A percentile compares a stretch with the other conserved stretches of the same genome.
Conservation (phyloP, 495 filamentous ascomycete species). For the Baudoinia panamericana region DNA sequence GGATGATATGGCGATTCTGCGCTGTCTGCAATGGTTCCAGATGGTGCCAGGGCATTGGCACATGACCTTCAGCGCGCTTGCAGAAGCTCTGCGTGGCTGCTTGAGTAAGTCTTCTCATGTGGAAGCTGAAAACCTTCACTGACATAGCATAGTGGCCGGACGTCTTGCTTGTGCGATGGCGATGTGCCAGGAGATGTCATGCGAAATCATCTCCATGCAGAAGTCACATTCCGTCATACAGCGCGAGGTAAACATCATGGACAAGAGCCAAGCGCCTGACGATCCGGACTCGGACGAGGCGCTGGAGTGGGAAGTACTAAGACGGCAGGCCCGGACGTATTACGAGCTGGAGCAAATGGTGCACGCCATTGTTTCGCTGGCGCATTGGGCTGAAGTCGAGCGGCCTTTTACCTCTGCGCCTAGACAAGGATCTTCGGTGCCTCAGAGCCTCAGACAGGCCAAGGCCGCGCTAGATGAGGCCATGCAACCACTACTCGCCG, state of each 20-base stretch:
- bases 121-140: not conserved
- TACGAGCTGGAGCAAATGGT: constrained; percentile 62
- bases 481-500: constrained; percentile 18
- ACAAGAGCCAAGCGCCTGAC: not conserved
- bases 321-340: constrained; percentile 47
- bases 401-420: not conserved
- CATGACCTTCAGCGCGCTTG: constrained; percentile 54
- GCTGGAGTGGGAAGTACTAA: constrained; percentile 23
- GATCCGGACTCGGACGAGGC: constrained; percentile 8
- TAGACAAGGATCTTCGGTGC: not conserved
- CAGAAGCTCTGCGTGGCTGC: constrained; percentile 57
- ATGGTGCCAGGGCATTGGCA: constrained; percentile 55
- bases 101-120: constrained; percentile 42
- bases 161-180: constrained; percentile 14
- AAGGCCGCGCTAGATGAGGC: constrained; percentile 26
- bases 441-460: not conserved
- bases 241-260: constrained; percentile 15
- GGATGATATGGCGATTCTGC: constrained; percentile 59
- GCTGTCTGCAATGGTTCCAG: constrained; percentile 73
- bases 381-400: constrained; percentile 41
- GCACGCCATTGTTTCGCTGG: constrained; percentile 50
- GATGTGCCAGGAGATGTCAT: constrained; percentile 13
- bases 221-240: constrained; percentile 9
- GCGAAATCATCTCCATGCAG: constrained; percentile 6
- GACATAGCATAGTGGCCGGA: constrained; percentile 14